phyloP scores from a whole-genome alignment of 2,329 filamentous ascomycete genomes.

The Aspergillus aculeatus region DNA sequence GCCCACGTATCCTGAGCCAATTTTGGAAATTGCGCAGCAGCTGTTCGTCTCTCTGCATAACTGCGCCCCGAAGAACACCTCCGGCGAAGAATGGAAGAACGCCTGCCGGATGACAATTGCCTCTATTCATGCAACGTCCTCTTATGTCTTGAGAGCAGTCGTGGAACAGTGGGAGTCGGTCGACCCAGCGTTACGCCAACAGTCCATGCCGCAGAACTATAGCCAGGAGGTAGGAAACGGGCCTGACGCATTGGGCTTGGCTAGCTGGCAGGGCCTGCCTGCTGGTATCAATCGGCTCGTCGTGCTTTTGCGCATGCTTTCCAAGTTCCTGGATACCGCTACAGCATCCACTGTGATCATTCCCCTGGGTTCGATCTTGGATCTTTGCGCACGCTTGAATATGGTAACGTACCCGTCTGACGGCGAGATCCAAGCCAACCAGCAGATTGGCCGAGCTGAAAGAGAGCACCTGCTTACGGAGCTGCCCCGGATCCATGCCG shows the following conservation, averaged over 20 bases:
- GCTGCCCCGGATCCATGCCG: slow-evolving; percentile 72
- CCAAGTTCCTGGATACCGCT: slow-evolving; percentile 60
- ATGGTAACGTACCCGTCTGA: slow-evolving; percentile 58
- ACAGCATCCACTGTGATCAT: slow-evolving; percentile 67
- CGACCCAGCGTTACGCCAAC: slow-evolving; percentile 41
- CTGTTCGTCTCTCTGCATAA: slow-evolving; percentile 71
- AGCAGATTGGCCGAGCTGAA: slow-evolving; percentile 75
- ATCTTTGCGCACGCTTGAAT: slow-evolving; percentile 68
- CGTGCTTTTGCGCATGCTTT: slow-evolving; percentile 64
- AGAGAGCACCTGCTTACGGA: slow-evolving; percentile 73
- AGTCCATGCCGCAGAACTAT: slow-evolving; percentile 37
- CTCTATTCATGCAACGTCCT: slow-evolving; percentile 67
- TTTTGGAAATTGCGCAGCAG: slow-evolving; percentile 60
- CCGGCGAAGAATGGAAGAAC: slow-evolving; percentile 75
- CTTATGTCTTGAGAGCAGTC: slow-evolving; percentile 75
- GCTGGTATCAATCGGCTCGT: slow-evolving; percentile 69
- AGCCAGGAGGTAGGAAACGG: slow-evolving; percentile 37
- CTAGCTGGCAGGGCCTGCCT: slow-evolving; percentile 70
- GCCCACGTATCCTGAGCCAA: slow-evolving; percentile 53
- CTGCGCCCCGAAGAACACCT: slow-evolving; percentile 76
- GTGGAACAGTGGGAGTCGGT: slow-evolving; percentile 78
- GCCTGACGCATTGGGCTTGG: slow-evolving; percentile 52
- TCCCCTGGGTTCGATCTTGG: slow-evolving; percentile 65
- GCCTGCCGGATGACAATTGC: slow-evolving; percentile 62
- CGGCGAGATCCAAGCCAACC: slow-evolving; percentile 61